Percentiles rank a stretch among this genome's conserved stretches.
Evolutionary conservation across 1,139 yeast genomes (phyloP).

Genomic region (Sugiyamaella xylanicola): DNA sequence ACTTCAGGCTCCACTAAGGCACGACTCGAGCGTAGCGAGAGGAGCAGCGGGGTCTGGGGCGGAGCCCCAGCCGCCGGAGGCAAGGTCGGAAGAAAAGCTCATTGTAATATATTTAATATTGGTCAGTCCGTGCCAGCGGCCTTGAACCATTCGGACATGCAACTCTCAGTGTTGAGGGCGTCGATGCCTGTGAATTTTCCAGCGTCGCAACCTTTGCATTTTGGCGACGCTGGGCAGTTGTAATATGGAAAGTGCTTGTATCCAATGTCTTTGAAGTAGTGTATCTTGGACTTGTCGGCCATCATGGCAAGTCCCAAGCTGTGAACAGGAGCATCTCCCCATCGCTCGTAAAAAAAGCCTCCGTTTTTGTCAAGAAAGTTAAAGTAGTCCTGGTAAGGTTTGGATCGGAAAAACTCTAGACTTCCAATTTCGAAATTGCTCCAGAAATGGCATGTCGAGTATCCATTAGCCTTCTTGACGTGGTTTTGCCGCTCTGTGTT

Average conservation of each 20-base stretch:
- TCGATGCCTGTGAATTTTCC: conserved; percentile 52
- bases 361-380: conserved; percentile 66
- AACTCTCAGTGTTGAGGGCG: conserved; percentile 63
- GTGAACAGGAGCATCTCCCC: conserved; percentile 95
- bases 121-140: conserved; percentile 30
- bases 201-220: conserved; percentile 48
- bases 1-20: too few species aligned
- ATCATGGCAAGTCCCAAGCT: conserved; percentile 73
- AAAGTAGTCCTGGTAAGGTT: conserved; percentile 67
- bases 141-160: conserved; percentile 73
- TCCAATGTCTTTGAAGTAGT: conserved; percentile 90
- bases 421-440: conserved; percentile 80
- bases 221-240: conserved; percentile 62
- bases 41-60: background rate
- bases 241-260: conserved; percentile 72
- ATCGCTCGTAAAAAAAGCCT: conserved; percentile 81
- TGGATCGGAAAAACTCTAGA: conserved; percentile 72
- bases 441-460: conserved; percentile 89
- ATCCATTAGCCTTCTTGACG: conserved; percentile 57
- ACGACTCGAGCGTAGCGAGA: too few species aligned
- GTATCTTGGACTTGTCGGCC: conserved; percentile 67
- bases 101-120: background rate
- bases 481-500: conserved; percentile 52
- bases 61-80: background rate
- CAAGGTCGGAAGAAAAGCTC: too few species aligned